Conservation (phyloP, 495 filamentous ascomycete species). For the Antarctomyces pellizariae region DNA sequence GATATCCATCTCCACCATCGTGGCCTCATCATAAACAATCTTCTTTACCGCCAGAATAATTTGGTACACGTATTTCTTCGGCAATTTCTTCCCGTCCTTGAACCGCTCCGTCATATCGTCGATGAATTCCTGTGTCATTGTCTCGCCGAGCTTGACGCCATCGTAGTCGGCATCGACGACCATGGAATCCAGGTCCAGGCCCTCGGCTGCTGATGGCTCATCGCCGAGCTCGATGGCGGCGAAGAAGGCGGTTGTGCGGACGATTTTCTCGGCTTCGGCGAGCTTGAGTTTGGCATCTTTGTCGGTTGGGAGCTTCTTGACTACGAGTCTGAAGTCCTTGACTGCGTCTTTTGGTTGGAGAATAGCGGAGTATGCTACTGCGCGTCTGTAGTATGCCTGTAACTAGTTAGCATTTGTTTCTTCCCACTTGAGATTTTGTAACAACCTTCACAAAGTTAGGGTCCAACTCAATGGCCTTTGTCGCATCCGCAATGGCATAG, state of each 20-base stretch:
- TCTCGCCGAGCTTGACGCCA: conserved; percentile 47
- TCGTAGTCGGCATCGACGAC: conserved; percentile 66
- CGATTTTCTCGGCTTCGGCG: conserved; percentile 78
- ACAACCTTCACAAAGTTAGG: conserved; percentile 64
- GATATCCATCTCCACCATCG: conserved; percentile 89
- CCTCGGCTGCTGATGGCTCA: conserved; percentile 74
- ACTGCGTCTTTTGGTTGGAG: conserved; percentile 67
- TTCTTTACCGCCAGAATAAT: conserved; percentile 79
- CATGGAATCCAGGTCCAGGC: conserved; percentile 68
- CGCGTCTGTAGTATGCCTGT: conserved; percentile 88
- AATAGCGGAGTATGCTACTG: conserved; percentile 75
- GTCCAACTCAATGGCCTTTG: conserved; percentile 83
- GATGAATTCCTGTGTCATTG: conserved; percentile 93
- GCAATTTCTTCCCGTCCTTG: conserved; percentile 84
- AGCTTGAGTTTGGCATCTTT: conserved; percentile 77
- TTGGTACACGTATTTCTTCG: conserved; percentile 91
- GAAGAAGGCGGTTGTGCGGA: conserved; percentile 73
- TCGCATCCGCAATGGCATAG: conserved; percentile 76
- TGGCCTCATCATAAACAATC: conserved; percentile 75
- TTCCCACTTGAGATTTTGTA: neutral
- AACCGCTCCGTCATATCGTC: conserved; percentile 91
- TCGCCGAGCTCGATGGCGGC: conserved; percentile 88
- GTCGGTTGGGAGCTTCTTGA: conserved; percentile 66
- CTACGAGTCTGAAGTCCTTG: conserved; percentile 78
- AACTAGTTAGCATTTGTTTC: conserved; percentile 4